phyloP scores from a whole-genome alignment of 2,329 filamentous ascomycete species.

The Aspergillus spinulosporus region DNA sequence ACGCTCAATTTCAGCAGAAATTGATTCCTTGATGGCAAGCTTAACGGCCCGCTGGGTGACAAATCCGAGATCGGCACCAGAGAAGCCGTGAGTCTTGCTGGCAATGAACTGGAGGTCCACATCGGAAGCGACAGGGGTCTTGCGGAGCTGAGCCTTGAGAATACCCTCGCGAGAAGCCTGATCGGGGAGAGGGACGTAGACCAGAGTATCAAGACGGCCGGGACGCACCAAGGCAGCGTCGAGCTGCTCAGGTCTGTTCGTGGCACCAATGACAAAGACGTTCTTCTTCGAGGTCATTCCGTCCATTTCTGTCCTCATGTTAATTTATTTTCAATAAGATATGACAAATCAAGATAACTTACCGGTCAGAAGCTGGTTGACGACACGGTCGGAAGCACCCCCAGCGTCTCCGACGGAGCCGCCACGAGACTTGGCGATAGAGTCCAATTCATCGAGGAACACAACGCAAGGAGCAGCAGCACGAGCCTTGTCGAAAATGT shows the following conservation, averaged over 20 bases:
- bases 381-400: conserved; percentile 97
- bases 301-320: conserved; percentile 78
- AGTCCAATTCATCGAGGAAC: conserved; percentile 98
- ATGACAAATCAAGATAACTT: conserved; percentile 43
- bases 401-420: conserved; percentile 94
- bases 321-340: conserved; percentile 35
- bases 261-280: conserved; percentile 98
- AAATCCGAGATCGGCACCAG: conserved; percentile 98
- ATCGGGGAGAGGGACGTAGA: conserved; percentile 96
- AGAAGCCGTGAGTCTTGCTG: conserved; percentile 97
- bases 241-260: conserved; percentile 97
- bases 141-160: conserved; percentile 92
- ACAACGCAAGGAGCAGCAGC: conserved; percentile 97
- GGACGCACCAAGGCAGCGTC: conserved; percentile 97
- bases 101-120: conserved; percentile 91
- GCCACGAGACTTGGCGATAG: conserved; percentile 98
- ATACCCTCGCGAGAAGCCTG: conserved; percentile 86
- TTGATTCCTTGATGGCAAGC: conserved; percentile 98
- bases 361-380: conserved; percentile 98
- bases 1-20: conserved; percentile 83
- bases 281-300: conserved; percentile 99
- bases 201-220: conserved; percentile 95
- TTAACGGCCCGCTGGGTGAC: conserved; percentile 99
- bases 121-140: conserved; percentile 87
- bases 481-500: conserved; percentile 99